Evolutionary conservation across 2,329 filamentous ascomycete species (phyloP).

Genomic region (Aspergillus sp.): DNA sequence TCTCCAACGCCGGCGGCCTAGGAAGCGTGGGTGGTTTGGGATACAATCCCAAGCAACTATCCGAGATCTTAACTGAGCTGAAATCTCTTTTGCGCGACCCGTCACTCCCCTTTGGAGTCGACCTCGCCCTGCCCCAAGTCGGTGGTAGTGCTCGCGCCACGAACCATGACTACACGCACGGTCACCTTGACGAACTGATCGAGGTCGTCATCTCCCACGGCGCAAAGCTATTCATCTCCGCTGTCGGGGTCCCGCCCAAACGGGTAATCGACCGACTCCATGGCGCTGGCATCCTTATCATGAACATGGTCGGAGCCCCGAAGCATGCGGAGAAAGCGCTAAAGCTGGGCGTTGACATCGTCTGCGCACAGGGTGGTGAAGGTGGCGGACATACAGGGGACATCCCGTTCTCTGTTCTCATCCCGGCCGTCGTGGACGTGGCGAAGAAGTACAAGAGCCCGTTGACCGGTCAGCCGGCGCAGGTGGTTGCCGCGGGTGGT

Average conservation of each 20-base stretch:
- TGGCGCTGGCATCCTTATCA: constrained; percentile 72
- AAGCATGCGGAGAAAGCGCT: constrained; percentile 88
- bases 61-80: constrained; percentile 78
- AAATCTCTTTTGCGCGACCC: constrained; percentile 66
- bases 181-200: constrained; percentile 81
- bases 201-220: constrained; percentile 79
- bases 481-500: constrained; percentile 86
- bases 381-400: constrained; percentile 91
- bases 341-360: constrained; percentile 78
- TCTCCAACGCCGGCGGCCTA: constrained; percentile 83
- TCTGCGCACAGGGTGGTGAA: constrained; percentile 90
- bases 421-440: constrained; percentile 83
- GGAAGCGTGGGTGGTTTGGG: constrained; percentile 60
- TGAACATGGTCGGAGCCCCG: constrained; percentile 97
- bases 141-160: constrained; percentile 80
- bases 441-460: constrained; percentile 67
- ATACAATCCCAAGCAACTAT: constrained; percentile 68
- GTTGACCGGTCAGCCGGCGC: constrained; percentile 63
- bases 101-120: constrained; percentile 79
- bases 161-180: constrained; percentile 93
- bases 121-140: constrained; percentile 85
- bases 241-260: constrained; percentile 79
- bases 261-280: constrained; percentile 73
- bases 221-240: constrained; percentile 80
- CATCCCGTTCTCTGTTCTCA: constrained; percentile 77